Evolutionary conservation across 1,139 yeast species (phyloP).

Genomic region (Zygoascus hellenicus): DNA sequence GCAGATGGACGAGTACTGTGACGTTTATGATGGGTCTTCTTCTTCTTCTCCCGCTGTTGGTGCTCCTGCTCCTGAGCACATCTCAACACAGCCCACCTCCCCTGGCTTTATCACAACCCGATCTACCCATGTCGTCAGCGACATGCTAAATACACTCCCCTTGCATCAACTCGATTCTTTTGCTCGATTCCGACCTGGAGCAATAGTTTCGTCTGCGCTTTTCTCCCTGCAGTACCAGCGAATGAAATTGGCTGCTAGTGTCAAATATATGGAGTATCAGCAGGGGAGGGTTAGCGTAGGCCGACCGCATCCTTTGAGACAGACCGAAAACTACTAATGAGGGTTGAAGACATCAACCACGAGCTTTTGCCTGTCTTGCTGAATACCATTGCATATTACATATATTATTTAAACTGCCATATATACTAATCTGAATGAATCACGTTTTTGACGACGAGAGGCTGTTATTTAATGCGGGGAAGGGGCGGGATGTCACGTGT

Average conservation of each 20-base stretch:
- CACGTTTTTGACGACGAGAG: too few species aligned
- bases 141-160: slow-evolving; percentile 4
- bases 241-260: slow-evolving; percentile 7
- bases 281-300: slow-evolving; percentile 1
- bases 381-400: too few species aligned
- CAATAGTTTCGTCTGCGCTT: slow-evolving; percentile 5
- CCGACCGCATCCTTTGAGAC: slow-evolving; percentile 4
- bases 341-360: not conserved
- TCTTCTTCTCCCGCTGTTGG: not conserved
- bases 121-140: slow-evolving; percentile 5
- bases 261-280: slow-evolving; percentile 6
- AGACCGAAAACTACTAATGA: not conserved
- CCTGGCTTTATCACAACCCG: not conserved
- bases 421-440: too few species aligned
- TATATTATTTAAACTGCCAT: too few species aligned
- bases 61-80: not conserved
- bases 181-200: slow-evolving; percentile 5
- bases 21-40: not conserved
- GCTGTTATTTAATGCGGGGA: too few species aligned
- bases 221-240: slow-evolving; percentile 9
- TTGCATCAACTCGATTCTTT: slow-evolving; percentile 6
- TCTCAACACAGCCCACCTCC: not conserved
- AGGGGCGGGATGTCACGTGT: too few species aligned
- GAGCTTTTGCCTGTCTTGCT: too few species aligned
- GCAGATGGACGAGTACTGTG: not conserved